These are phyloP conservation scores for Hericium coralloides DNA, from an alignment of 768 basidiomycete species.

Conservation along the genomic window DNA sequence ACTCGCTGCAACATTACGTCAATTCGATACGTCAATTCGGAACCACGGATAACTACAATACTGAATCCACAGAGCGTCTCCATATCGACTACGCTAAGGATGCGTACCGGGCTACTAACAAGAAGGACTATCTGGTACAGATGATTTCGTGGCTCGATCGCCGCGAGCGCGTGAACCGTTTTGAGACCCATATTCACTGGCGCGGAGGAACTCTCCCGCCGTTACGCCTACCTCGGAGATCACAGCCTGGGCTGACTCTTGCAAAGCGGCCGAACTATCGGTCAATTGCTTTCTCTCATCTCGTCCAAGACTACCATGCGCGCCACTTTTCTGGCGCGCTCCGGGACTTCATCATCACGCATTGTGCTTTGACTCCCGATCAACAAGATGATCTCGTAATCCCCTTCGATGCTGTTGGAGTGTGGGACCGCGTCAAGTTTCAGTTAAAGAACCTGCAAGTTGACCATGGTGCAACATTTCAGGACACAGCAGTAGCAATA, in stretches of 20 bases:
- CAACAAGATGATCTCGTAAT: not conserved
- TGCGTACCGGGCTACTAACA: slow-evolving; percentile 27
- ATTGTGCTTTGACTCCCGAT: no score
- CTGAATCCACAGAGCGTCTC: slow-evolving; percentile 29
- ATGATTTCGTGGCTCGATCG: slow-evolving; percentile 23
- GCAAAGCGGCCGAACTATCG: no score
- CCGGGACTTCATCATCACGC: not conserved
- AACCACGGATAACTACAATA: slow-evolving; percentile 30
- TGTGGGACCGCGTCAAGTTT: not conserved
- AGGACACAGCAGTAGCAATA: not conserved
- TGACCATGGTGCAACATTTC: not conserved
- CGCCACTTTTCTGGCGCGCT: not conserved
- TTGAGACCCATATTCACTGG: not conserved
- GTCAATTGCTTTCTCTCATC: no score
- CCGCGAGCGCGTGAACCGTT: not conserved
- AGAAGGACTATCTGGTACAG: slow-evolving; percentile 17
- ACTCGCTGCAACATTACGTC: slow-evolving; percentile 28
- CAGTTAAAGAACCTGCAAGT: not conserved
- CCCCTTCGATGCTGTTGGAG: not conserved
- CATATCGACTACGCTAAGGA: slow-evolving; percentile 35
- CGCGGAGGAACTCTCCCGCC: not conserved
- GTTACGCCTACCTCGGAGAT: no score
- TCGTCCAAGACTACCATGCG: not conserved
- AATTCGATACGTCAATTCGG: slow-evolving; percentile 23
- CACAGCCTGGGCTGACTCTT: no score